phyloP scores from a whole-genome alignment of 805 yeast species.

The Diddensiella caesifluorescens region DNA sequence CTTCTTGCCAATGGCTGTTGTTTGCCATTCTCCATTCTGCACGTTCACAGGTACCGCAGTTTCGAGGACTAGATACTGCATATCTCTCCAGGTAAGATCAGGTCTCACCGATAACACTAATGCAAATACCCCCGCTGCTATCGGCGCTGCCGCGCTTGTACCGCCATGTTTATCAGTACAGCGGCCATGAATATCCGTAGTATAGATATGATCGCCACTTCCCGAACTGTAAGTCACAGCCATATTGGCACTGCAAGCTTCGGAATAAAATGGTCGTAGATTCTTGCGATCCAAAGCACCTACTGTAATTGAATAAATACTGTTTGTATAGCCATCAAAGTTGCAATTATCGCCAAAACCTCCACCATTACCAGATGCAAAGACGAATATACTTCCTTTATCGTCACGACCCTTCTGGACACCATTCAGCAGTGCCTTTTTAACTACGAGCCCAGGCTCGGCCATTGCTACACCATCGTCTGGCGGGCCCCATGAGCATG shows the following conservation, averaged over 20 bases:
- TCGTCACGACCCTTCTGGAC: slow-evolving; percentile 72
- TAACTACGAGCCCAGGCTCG: slow-evolving; percentile 73
- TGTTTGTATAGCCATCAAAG: slow-evolving; percentile 94
- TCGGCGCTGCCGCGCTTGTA: slow-evolving; percentile 97
- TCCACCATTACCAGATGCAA: slow-evolving; percentile 96
- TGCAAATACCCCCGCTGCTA: slow-evolving; percentile 94
- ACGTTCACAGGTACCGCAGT: slow-evolving; percentile 66
- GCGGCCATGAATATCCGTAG: slow-evolving; percentile 66
- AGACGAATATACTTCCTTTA: slow-evolving; percentile 85
- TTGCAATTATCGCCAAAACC: slow-evolving; percentile 81
- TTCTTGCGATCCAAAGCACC: slow-evolving; percentile 90
- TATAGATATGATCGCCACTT: slow-evolving; percentile 79
- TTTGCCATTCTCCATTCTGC: slow-evolving; percentile 67
- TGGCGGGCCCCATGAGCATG: slow-evolving; percentile 98
- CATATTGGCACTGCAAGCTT: slow-evolving; percentile 90
- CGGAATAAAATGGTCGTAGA: slow-evolving; percentile 82
- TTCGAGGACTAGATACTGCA: slow-evolving; percentile 75
- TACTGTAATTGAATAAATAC: slow-evolving; percentile 90
- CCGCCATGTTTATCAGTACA: slow-evolving; percentile 87
- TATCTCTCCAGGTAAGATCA: slow-evolving; percentile 88
- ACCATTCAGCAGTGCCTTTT: slow-evolving; percentile 80
- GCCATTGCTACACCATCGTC: slow-evolving; percentile 87
- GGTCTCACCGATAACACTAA: slow-evolving; percentile 80
- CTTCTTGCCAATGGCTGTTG: slow-evolving; percentile 56
- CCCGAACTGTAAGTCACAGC: slow-evolving; percentile 93